phyloP scores from a whole-genome alignment of 2,329 filamentous ascomycete genomes.

The Bipolaris zeicola region DNA sequence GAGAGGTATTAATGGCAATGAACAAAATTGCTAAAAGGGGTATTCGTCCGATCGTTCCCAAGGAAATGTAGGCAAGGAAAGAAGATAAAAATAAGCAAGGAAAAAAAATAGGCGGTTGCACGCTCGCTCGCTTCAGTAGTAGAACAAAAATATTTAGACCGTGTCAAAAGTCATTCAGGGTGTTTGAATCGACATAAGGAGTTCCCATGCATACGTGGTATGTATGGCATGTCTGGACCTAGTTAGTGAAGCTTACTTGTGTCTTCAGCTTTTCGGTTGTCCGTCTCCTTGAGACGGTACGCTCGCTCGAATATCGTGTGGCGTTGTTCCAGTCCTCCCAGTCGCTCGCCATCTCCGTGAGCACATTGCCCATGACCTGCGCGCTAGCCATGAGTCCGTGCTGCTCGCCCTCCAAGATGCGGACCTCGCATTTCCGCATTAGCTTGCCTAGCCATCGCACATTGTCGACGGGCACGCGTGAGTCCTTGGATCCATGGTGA shows the following conservation, averaged over 20 bases:
- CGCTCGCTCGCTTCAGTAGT: not conserved
- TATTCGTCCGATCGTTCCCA: slow-evolving; percentile 4
- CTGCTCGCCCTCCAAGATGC: slow-evolving; percentile 87
- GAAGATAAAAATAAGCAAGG: not conserved
- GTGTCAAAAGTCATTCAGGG: not conserved
- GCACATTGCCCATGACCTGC: slow-evolving; percentile 87
- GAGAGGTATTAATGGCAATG: not conserved
- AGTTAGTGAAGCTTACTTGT: slow-evolving; percentile 16
- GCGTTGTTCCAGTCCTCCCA: slow-evolving; percentile 63
- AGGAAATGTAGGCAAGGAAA: not conserved
- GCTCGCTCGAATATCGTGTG: slow-evolving; percentile 17
- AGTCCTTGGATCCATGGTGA: slow-evolving; percentile 90
- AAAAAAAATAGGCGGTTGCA: not conserved
- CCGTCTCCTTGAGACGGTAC: slow-evolving; percentile 20
- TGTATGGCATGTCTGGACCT: not conserved
- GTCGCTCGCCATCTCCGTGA: slow-evolving; percentile 91
- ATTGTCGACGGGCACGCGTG: slow-evolving; percentile 91
- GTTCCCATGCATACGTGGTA: not conserved
- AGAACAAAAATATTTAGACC: not conserved
- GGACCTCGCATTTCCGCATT: slow-evolving; percentile 91
- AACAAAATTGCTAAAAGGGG: not conserved
- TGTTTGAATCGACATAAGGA: not conserved
- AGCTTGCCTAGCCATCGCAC: slow-evolving; percentile 92
- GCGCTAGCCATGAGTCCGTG: slow-evolving; percentile 97
- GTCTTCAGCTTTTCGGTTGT: slow-evolving; percentile 25